A percentile compares a stretch with the other conserved stretches of the same genome.
phyloP scores from a whole-genome alignment of 805 yeast genomes.

The Lachancea sp. region DNA sequence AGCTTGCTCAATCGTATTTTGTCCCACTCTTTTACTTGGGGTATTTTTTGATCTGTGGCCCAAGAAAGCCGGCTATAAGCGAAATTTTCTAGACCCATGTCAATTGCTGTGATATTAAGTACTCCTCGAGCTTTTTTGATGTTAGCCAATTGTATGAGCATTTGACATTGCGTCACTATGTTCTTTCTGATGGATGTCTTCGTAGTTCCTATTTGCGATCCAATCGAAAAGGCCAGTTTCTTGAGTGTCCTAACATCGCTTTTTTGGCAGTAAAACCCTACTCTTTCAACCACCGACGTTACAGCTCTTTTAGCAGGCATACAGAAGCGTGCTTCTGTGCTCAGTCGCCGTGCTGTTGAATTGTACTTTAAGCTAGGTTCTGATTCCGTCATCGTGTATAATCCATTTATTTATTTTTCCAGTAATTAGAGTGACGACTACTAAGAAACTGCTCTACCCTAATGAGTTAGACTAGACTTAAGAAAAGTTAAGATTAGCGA shows the following conservation, averaged over 20 bases:
- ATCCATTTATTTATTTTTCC: neutral
- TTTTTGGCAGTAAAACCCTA: constrained; percentile 16
- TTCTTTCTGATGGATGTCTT: constrained; percentile 14
- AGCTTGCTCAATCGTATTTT: constrained; percentile 29
- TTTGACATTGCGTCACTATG: constrained; percentile 14
- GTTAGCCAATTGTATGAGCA: constrained; percentile 13
- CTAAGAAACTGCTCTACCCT: too few relatives aligned
- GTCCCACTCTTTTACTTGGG: constrained; percentile 32
- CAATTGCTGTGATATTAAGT: constrained; percentile 31
- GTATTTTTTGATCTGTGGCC: constrained; percentile 19
- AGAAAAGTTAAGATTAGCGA: too few relatives aligned
- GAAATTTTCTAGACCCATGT: constrained; percentile 36
- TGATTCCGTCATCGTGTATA: neutral
- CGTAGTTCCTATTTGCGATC: constrained; percentile 20
- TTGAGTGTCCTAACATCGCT: constrained; percentile 16
- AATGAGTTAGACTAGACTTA: too few relatives aligned
- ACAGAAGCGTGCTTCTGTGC: neutral
- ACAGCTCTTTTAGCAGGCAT: neutral
- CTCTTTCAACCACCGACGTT: neutral
- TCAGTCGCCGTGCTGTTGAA: neutral
- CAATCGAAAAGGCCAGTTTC: constrained; percentile 18
- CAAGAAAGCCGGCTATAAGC: constrained; percentile 28
- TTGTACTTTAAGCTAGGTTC: too few relatives aligned
- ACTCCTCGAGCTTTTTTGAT: constrained; percentile 10
- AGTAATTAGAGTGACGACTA: too few relatives aligned